Base-by-base conservation (phyloP, 2,329 filamentous ascomycete genomes). In the Arachnomyces sp. region DNA sequence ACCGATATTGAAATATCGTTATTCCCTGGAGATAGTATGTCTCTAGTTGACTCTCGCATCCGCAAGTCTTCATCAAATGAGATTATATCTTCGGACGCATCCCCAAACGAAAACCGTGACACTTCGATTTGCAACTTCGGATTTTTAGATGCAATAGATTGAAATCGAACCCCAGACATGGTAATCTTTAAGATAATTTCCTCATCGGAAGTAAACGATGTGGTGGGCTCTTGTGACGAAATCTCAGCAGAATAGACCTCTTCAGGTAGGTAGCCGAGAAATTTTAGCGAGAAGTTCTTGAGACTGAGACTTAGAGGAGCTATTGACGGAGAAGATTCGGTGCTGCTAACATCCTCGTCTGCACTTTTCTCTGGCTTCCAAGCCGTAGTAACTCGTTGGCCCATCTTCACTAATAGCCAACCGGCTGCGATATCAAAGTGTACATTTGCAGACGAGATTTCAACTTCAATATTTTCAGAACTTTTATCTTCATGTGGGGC, bases 41-140 rank as follows among this genome's bases (percentile, higher is more conserved):
- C 66, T 45, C 65, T 58, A 3, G 57, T 61, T 3, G 67, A 70
- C 35, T 67, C 64, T 34, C 67, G 63, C 58, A 72, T 64, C 43
- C 61, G 67, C 31, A 70, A 51, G 4, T 53, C 56, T 34, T 70
- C 63, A 38, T 72, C 64, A 47, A 78, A 77, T 2, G 67, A 70
- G 17, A 78, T 54, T 7, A 78, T 62, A 28, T 70, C 59, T 17
- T 72, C 64, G 13, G 68, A 66, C 4, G 67, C 59, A 44, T 70
- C 70, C 2, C 68, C 67, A 31, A 77, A 56, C 0, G 55, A 50
- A 39, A 76, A 67, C 36, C 66, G 70, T 2, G 63, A 59, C 7
- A 65, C 38, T 35, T 54, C 46, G 8, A 65, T 41, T 13, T 51
- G 50, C 4, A 61, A 38, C 17, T 54, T 59, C 12, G 49, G 55